A percentile compares a stretch with the other conserved stretches of the same genome.
Conservation (phyloP, 2,329 filamentous ascomycete genomes). For the Scopulariopsis brevicaulis region DNA sequence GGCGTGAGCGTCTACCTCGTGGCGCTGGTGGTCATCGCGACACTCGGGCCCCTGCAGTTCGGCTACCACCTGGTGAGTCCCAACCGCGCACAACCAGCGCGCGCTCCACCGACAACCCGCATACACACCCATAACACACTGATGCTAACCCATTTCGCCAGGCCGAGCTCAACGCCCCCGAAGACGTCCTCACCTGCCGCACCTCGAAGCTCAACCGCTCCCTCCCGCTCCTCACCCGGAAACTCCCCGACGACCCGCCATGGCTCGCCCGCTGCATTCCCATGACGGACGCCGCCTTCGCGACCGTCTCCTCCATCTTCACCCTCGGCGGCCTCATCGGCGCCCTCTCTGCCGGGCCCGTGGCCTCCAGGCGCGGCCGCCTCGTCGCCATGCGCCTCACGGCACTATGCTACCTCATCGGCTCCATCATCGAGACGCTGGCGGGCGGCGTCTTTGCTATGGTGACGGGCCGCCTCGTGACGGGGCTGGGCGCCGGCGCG, state of each 20-base stretch:
- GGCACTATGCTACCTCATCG: conserved; percentile 63
- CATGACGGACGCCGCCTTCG: conserved; percentile 75
- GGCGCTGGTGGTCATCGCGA: conserved; percentile 63
- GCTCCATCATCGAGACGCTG: conserved; percentile 65
- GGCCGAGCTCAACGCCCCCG: conserved; percentile 91
- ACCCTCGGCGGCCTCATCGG: conserved; percentile 81
- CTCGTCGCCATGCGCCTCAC: conserved; percentile 67
- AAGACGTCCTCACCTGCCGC: conserved; percentile 85
- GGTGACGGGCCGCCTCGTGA: conserved; percentile 63
- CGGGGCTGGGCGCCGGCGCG: conserved; percentile 76
- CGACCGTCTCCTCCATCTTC: conserved; percentile 80
- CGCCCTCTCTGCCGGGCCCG: conserved; percentile 66
- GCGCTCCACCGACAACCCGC: conserved; percentile 1
- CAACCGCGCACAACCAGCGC: not conserved
- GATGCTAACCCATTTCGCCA: conserved; percentile 19
- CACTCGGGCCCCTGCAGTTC: conserved; percentile 83
- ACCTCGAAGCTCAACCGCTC: conserved; percentile 31
- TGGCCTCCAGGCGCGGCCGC: conserved; percentile 69
- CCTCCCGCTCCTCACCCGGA: conserved; percentile 15
- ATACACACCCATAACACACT: conserved; percentile 4
- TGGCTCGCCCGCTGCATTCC: conserved; percentile 68
- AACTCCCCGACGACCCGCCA: conserved; percentile 10
- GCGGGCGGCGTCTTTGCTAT: conserved; percentile 57
- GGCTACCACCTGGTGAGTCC: conserved; percentile 74
- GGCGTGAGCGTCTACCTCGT: conserved; percentile 51